Conservation (phyloP, 2,329 filamentous ascomycete genomes). For the Exophiala oligosperma region DNA sequence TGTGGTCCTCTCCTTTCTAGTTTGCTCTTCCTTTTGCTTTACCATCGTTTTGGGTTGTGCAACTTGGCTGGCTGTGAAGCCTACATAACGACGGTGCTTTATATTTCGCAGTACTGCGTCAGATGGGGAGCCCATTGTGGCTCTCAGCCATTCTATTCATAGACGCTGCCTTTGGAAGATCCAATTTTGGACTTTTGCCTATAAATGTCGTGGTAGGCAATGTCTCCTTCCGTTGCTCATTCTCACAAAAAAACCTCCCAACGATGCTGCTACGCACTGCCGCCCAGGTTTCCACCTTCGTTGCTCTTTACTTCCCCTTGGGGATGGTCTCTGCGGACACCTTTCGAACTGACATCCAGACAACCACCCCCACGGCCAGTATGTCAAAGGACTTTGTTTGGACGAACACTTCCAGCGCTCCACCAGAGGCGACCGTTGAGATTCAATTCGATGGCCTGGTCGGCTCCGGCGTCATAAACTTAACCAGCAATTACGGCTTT, state of each 20-base stretch:
- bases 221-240: neutral
- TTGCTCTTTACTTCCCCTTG: neutral
- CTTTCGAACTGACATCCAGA: neutral
- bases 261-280: neutral
- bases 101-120: neutral
- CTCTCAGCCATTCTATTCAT: neutral
- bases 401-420: conserved; percentile 2
- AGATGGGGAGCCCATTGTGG: neutral
- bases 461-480: conserved; percentile 5
- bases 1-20: neutral
- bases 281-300: neutral
- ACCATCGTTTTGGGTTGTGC: neutral
- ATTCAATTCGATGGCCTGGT: conserved; percentile 5
- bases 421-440: conserved; percentile 3
- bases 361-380: neutral
- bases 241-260: neutral
- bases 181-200: neutral
- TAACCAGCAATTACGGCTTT: conserved; percentile 4
- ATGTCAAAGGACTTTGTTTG: conserved; percentile 1
- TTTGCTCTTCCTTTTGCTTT: neutral
- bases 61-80: neutral
- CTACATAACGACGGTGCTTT: neutral
- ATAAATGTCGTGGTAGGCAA: neutral
- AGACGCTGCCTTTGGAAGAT: neutral
- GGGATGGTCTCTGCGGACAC: neutral